Base-by-base conservation (phyloP, 805 yeast genomes). In the Priceomyces haplophilus region DNA sequence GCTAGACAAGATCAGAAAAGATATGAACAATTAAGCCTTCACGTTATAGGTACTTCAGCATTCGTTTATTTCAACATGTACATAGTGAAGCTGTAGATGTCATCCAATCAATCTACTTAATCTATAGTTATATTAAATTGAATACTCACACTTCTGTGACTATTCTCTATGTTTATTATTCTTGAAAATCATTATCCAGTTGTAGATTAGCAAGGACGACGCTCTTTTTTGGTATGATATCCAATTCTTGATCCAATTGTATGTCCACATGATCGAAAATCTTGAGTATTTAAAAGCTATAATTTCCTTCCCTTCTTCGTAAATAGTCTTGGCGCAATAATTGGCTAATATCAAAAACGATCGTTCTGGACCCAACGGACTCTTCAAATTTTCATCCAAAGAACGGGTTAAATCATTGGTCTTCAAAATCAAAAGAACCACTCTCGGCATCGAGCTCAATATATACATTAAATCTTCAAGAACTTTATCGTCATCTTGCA, bases 331-430 rank as follows among this genome's bases (percentile, higher is more conserved):
- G 0, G 97, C 90, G 67, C 98, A 93, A 61, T 93, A 91, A 24
- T 80, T 78, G 1, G 96, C 93, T 84, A 93, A 76, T 34, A 93
- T 88, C 50, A 90, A 65, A 51, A 93, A 91, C 0, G 96, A 85
- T 38, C 96, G 72, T 56, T 87, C 91, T 4, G 86, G 83, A 0
- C 98, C 97, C 36, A 90, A 64, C 0, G 97, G 95, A 47, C 82
- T 81, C 37, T 85, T 78, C 43, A 91, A 72, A 42, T 78, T 72
- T 56, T 91, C 98, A 62, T 93, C 99, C 37, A 93, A 69, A 53
- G 82, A 84, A 54, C 99, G 75, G 0, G 96, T 88, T 39, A 93
- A 72, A 65, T 93, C 99, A 59, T 93, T 93, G 0, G 99, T 95
- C 59, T 93, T 93, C 55, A 93, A 69, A 37, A 93, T 87, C 47